Conservation (phyloP, 2,329 filamentous ascomycete species). For the Diaporthe velutina region DNA sequence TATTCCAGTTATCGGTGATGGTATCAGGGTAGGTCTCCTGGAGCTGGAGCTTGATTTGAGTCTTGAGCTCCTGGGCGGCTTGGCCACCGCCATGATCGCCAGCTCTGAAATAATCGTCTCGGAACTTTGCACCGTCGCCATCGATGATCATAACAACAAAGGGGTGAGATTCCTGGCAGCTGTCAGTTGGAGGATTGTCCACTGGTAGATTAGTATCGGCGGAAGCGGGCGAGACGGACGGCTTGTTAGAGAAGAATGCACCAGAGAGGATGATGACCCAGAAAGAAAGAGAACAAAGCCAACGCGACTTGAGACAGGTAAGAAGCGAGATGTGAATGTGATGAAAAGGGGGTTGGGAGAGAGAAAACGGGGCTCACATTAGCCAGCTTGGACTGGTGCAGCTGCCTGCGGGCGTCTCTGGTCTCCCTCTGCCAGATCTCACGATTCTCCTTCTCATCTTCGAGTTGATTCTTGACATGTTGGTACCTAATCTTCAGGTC, state of each 20-base stretch:
- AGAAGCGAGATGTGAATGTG: background rate
- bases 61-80: slow-evolving; percentile 48
- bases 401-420: slow-evolving; percentile 31
- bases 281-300: too few relatives aligned
- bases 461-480: slow-evolving; percentile 14
- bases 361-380: slow-evolving; percentile 19
- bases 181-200: background rate
- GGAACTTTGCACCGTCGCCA: slow-evolving; percentile 52
- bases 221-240: too few relatives aligned
- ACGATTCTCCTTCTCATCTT: slow-evolving; percentile 36
- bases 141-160: slow-evolving; percentile 53
- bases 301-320: too few relatives aligned
- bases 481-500: slow-evolving; percentile 22
- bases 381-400: slow-evolving; percentile 31
- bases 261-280: too few relatives aligned
- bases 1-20: slow-evolving; percentile 48
- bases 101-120: slow-evolving; percentile 47
- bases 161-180: slow-evolving; percentile 47
- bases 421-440: slow-evolving; percentile 38
- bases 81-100: slow-evolving; percentile 50
- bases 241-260: background rate
- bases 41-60: slow-evolving; percentile 44
- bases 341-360: background rate
- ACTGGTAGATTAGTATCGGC: too few relatives aligned
- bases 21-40: slow-evolving; percentile 44